Percentiles rank a stretch among this genome's conserved stretches.
Evolutionary conservation across 352 stramenopile species (phyloP).

Genomic region (Detonula confervacea): DNA sequence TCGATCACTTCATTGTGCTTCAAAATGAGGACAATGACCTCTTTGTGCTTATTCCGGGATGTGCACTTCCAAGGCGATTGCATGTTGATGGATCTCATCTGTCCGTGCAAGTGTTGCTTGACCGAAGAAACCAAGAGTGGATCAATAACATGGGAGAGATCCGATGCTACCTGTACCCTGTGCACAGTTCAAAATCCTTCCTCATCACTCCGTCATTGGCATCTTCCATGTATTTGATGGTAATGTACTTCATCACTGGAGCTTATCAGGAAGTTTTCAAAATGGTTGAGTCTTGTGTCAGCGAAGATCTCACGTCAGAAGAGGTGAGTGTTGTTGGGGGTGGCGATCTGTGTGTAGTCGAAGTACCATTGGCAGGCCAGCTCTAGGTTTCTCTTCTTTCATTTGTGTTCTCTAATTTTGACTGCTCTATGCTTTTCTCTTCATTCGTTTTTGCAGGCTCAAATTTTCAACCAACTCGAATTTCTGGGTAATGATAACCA

Average conservation of each 20-base stretch:
- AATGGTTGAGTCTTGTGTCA: conserved; percentile 95
- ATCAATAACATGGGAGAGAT: conserved; percentile 88
- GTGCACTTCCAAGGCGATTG: conserved; percentile 80
- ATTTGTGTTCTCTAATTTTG: conserved; percentile 3
- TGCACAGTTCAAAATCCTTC: conserved; percentile 95
- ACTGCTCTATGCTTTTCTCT: conserved; percentile 1
- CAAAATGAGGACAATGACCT: conserved; percentile 88
- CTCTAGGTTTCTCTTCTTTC: background rate
- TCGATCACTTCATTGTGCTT: conserved; percentile 89
- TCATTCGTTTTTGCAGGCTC: conserved; percentile 71
- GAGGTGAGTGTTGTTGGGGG: conserved; percentile 87
- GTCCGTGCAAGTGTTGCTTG: conserved; percentile 87
- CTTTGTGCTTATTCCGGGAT: conserved; percentile 87
- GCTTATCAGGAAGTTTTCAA: conserved; percentile 95
- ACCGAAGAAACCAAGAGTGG: conserved; percentile 89
- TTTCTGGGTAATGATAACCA: conserved; percentile 94
- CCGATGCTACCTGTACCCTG: conserved; percentile 97
- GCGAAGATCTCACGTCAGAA: conserved; percentile 95
- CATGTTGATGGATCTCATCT: conserved; percentile 82
- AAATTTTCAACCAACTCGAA: conserved; percentile 96
- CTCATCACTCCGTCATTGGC: conserved; percentile 94
- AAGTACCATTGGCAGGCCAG: background rate
- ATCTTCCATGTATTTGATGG: conserved; percentile 97
- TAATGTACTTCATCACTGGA: conserved; percentile 95
- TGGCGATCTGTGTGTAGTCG: background rate